Evolutionary conservation across 805 yeast species (phyloP).

Genomic region (Pichia phayaonensis): DNA sequence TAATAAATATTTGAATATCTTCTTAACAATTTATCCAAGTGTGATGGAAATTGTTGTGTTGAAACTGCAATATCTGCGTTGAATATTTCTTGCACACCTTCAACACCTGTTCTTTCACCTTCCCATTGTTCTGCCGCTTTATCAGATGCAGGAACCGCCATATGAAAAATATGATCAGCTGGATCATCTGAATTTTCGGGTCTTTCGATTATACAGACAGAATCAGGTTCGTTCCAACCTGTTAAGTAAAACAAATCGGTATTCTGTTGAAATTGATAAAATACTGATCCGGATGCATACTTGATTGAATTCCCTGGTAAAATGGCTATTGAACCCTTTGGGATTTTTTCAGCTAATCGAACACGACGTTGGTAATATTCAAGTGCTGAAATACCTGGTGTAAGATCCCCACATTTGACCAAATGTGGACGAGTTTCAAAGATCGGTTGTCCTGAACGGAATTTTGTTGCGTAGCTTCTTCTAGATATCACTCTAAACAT

Average conservation of each 20-base stretch:
- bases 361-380: constrained; percentile 75
- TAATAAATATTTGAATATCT: constrained; percentile 47
- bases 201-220: constrained; percentile 61
- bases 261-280: constrained; percentile 87
- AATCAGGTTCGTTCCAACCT: constrained; percentile 89
- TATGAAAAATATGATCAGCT: constrained; percentile 44
- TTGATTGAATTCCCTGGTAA: constrained; percentile 65
- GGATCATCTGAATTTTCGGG: constrained; percentile 45
- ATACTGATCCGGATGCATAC: constrained; percentile 85
- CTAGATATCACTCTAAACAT: constrained; percentile 1
- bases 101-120: constrained; percentile 82
- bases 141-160: constrained; percentile 83
- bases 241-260: constrained; percentile 80
- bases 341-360: constrained; percentile 48
- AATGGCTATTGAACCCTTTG: constrained; percentile 61
- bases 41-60: constrained; percentile 34
- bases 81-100: constrained; percentile 74
- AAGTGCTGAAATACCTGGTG: constrained; percentile 78
- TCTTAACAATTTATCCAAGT: constrained; percentile 40
- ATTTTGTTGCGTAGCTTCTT: constrained; percentile 7
- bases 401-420: constrained; percentile 67
- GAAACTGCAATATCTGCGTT: constrained; percentile 75
- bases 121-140: constrained; percentile 85
- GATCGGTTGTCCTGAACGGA: constrained; percentile 70
- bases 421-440: constrained; percentile 78